Evolutionary conservation across 2,329 filamentous ascomycete species (phyloP), one percentile per base, ranked within the genome.

Genomic region (Talaromyces sp.): DNA sequence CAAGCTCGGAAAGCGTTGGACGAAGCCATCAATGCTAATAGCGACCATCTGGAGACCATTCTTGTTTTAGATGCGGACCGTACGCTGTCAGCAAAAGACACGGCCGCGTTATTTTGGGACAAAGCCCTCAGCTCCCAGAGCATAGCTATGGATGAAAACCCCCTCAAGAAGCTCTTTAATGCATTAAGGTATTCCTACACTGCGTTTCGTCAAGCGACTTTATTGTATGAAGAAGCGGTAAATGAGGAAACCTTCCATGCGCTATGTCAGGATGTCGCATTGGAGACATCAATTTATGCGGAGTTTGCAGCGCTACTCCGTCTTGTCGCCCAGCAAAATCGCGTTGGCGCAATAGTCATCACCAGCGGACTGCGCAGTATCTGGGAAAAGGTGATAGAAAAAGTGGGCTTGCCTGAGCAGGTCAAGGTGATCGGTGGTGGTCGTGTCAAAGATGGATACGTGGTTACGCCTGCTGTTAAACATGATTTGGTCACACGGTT

Each of bases 11-110:
- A 40, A 0, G 65, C 42, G 12, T 62, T 84, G 1, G 76, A 81
- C 27, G 44, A 69, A 1, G 63, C 73, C 7, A 18, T 83, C 7
- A 47, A 23, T 6, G 42, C 42, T 8, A 47, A 59, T 6, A 18
- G 51, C 10, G 62, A 59, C 6, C 47, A 65, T 1, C 56, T 78
- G 8, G 66, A 82, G 52, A 84, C 76, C 0, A 70, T 84, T 53
- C 57, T 89, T 16, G 79, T 87, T 0, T 54, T 89, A 2, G 86
- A 89, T 63, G 86, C 73, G 0, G 85, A 89, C 68, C 82, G 73
- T 64, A 89, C 85, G 0, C 69, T 89, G 59, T 5, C 61, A 23
- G 23, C 78, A 0, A 65, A 78, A 12, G 47, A 68, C 52, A 68
- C 66, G 1, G 61, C 64, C 4, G 30, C 27, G n/a, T 7, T 59